Evolutionary conservation across 2,329 filamentous ascomycete species (phyloP), one percentile per base, ranked within the genome.

Genomic region (Canariomyces notabilis): DNA sequence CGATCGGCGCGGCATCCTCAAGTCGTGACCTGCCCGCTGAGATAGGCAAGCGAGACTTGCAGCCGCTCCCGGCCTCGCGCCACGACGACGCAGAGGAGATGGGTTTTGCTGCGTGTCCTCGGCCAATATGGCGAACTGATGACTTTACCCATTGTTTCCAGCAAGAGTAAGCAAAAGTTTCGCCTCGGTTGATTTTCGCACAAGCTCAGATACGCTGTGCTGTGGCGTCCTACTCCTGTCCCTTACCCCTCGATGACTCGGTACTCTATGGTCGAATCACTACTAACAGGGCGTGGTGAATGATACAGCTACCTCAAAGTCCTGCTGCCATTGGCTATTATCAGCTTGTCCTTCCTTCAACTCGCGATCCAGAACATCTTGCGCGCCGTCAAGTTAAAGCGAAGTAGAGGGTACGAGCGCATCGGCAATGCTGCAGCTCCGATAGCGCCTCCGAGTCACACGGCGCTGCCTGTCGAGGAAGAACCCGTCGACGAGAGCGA

Each of bases 241-340:
- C 12, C 18, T 16, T 21, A 21, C 20, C n/a, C 18, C 12, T 19
- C 20, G 11, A 18, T 34, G 20, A 12, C 26, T 16, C 35, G 29
- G 26, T 29, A 38, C 33, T 39, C 11, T 29, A 12, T 18, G 47
- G n/a, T 37, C 34, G 23, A 42, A 37, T 38, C 11, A 41, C 19
- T 37, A 26, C 44, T 44, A 49, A 48, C 40, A 38, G 15, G 33
- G 15, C 14, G 18, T 21, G 16, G 29, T 22, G 18, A 20, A 6
- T 16, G 29, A 38, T 50, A 53, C 63, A 91, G 87, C 65, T 90
- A 87, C 65, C 77, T 95, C 44, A 83, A 87, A 66, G 80, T 87
- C 50, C 72, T 95, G 37, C 75, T 97, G 44, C 93, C 93, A 44
- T 71, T 93, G 50, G 69, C 83, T 51, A 74, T 85, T 48, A 79